Evolutionary conservation across 352 stramenopile genomes (phyloP), one percentile per base, ranked within the genome.

Genomic region (Globisporangium canariense): DNA sequence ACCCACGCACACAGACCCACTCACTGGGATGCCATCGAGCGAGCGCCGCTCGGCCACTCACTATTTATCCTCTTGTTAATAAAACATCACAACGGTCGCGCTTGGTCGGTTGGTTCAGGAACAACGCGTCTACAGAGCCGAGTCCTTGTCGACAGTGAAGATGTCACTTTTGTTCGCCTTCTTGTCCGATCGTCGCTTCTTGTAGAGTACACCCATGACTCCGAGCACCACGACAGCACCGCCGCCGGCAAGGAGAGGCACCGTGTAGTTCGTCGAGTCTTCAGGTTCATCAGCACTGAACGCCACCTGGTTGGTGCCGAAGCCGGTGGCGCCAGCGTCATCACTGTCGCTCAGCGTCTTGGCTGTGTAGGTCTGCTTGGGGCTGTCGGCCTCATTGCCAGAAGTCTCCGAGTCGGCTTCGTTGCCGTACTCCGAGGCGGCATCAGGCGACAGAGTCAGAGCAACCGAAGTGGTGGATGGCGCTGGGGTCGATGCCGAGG

Each of bases 61-160:
- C 40, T 58, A 74, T 64, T 71, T 52, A 74, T 60, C 54, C 57
- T 58, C 62, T 65, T 58, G 49, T 69, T 66, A 68, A 65, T 53
- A 68, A 63, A 36, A 54, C 36, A 63, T 55, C 46, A 45, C 34
- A 51, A 43, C 34, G 36, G 40, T 43, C 65, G 60, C 56, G 41
- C 70, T 78, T 68, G 58, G 36, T 41, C 11, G 77, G 58, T 76
- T 46, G 13, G 41, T 20, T 20, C 32, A 5, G 41, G 5, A 16
- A 9, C 41, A 16, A 16, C 60, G 54, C 49, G 53, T 64, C 86
- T 89, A 91, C 73, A 91, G 71, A 3, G 78, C 80, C 57, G 83
- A 91, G 70, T 83, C 79, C 76, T 90, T 81, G 76, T 91, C 83
- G 56, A 91, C 69, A 38, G 83, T 91, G 65, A 91, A 91, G 73